phyloP scores from a whole-genome alignment of 83 land plant species.

The Thuja plicata region DNA sequence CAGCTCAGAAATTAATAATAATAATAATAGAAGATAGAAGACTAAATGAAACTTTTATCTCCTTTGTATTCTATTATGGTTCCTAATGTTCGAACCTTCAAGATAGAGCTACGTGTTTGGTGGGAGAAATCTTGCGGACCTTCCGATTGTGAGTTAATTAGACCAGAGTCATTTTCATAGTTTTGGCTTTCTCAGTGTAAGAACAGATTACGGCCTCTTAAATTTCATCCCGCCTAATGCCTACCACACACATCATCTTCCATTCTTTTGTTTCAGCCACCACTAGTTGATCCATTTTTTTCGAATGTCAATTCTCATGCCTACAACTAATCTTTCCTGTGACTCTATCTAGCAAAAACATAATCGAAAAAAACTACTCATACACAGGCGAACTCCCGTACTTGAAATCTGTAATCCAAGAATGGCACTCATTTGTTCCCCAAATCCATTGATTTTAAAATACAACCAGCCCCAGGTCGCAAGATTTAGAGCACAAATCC shows the following conservation, averaged over 20 bases:
- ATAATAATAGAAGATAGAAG: no score
- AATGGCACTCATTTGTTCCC: slow-evolving; percentile 10
- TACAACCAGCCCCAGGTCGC: background rate
- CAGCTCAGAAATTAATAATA: background rate
- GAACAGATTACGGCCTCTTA: background rate
- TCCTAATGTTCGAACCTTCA: background rate
- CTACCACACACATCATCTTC: background rate
- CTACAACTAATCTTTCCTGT: background rate
- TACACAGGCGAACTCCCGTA: background rate
- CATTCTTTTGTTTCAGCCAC: background rate
- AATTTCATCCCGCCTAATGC: no score
- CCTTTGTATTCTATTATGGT: background rate
- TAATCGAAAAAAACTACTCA: background rate
- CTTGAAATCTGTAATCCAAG: background rate
- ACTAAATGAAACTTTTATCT: background rate
- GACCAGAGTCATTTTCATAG: background rate
- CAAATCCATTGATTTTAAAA: slow-evolving; percentile 4
- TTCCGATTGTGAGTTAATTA: no score
- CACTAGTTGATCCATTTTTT: background rate
- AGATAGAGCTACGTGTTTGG: background rate
- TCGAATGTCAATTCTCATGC: background rate
- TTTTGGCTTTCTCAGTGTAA: background rate
- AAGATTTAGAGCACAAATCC: background rate
- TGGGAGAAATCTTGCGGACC: background rate
- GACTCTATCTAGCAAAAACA: background rate